Conservation (phyloP, 495 filamentous ascomycete species). For the Hyaloscypha variabilis region DNA sequence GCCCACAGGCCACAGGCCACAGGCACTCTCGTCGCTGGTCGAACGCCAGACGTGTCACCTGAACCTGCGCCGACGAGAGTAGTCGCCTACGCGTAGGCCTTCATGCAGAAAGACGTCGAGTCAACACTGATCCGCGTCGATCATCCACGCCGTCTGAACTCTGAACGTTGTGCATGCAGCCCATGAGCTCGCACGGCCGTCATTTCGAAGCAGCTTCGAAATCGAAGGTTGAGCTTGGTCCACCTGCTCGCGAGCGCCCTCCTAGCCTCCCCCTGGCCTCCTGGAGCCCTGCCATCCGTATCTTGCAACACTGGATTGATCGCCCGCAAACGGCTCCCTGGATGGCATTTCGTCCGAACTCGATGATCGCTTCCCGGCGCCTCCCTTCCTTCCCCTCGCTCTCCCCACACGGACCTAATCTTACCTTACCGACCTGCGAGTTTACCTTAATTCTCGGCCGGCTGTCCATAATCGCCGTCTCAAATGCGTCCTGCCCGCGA, state of each 20-base stretch:
- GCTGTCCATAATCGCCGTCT: not conserved
- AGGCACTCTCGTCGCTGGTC: not conserved
- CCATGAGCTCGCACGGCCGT: constrained; percentile 4
- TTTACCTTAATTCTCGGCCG: not conserved
- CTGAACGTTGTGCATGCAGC: too few species aligned
- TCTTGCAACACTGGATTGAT: constrained; percentile 16
- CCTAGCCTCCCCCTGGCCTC: not conserved
- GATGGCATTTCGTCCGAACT: constrained; percentile 9
- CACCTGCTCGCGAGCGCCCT: constrained; percentile 20
- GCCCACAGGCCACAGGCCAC: not conserved
- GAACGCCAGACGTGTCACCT: constrained; percentile 4
- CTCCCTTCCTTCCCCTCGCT: too few species aligned
- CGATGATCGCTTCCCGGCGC: not conserved
- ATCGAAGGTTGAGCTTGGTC: constrained; percentile 21
- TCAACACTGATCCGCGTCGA: not conserved
- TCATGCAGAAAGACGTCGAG: not conserved
- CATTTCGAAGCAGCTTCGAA: constrained; percentile 12
- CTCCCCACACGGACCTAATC: not conserved
- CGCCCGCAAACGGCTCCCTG: not conserved
- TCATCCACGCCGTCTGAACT: not conserved
- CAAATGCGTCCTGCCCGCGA: not conserved
- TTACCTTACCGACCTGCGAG: too few species aligned
- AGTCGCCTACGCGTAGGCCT: not conserved
- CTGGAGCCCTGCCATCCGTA: not conserved
- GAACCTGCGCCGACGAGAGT: not conserved